Percentiles rank a stretch among this genome's conserved stretches.
Evolutionary conservation across 257 asterid species (phyloP).

Genomic region (Plantago ovata): DNA sequence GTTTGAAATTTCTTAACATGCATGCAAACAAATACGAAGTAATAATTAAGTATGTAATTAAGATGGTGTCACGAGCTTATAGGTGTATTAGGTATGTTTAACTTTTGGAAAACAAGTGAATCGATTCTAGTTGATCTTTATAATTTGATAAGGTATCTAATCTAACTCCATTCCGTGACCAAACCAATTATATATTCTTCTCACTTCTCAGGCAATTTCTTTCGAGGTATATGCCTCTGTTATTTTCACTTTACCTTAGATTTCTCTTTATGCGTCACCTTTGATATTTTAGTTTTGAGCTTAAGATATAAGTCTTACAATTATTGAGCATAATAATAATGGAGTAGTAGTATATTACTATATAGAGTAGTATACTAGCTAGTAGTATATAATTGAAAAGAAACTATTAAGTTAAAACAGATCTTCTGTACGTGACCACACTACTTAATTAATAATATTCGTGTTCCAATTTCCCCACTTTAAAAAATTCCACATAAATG

Average conservation of each 20-base stretch:
- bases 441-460: conserved; percentile 7
- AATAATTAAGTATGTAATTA: no score
- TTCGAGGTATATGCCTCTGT: background rate
- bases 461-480: background rate
- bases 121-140: no score
- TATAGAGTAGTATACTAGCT: no score
- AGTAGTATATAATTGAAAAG: background rate
- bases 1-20: no score
- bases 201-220: background rate
- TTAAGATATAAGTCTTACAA: background rate
- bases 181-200: background rate
- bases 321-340: no score
- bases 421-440: background rate
- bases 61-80: no score
- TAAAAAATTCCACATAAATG: background rate
- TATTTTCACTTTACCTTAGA: background rate
- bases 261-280: background rate
- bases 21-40: no score
- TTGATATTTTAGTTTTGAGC: background rate
- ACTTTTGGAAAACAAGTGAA: no score
- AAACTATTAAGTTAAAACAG: background rate
- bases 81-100: no score
- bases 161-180: background rate
- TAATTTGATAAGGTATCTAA: conserved; percentile 1
- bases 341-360: no score